A percentile compares a stretch with the other conserved stretches of the same genome.
Evolutionary conservation across 306 rosid species (phyloP).

Genomic region (Pachyrhizus erosus): DNA sequence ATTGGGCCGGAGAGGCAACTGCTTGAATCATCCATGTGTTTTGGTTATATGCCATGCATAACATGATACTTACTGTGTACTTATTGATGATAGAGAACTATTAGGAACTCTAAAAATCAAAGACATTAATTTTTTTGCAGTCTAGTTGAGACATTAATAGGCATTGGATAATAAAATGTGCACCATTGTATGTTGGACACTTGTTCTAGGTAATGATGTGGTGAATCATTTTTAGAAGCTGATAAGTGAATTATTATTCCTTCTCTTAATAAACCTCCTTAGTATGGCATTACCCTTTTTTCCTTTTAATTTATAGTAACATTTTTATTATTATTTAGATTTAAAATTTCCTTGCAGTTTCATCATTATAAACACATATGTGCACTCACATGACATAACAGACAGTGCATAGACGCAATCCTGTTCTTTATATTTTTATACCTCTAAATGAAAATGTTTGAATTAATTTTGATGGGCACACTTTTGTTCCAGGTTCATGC

Average conservation of each 20-base stretch:
- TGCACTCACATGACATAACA: not conserved
- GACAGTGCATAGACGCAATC: not conserved
- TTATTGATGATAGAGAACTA: not conserved
- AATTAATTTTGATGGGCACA: conserved; percentile 34
- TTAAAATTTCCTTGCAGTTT: not conserved
- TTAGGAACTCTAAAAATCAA: not conserved
- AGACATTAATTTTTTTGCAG: not conserved
- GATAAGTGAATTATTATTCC: not conserved
- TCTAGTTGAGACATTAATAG: not conserved
- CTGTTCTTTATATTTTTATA: conserved; percentile 1
- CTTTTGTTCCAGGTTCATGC: conserved; percentile 58
- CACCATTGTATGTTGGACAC: conserved; percentile 24
- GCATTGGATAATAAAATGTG: not conserved
- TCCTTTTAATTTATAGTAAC: not conserved
- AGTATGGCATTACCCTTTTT: not conserved
- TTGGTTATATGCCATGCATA: not conserved
- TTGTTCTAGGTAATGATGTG: conserved; percentile 9
- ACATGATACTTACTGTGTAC: not conserved
- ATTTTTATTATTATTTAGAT: not conserved
- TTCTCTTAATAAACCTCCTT: not conserved
- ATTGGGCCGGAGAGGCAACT: not conserved
- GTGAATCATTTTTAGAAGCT: conserved; percentile 12
- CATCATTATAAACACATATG: not conserved
- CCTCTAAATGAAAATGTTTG: not conserved
- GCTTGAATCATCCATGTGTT: not conserved